Percentiles rank a stretch among this genome's conserved stretches.
These are phyloP conservation scores for Mycosphaerella sp. DNA, from an alignment of 2,329 filamentous ascomycete species.

Conservation along the genomic window DNA sequence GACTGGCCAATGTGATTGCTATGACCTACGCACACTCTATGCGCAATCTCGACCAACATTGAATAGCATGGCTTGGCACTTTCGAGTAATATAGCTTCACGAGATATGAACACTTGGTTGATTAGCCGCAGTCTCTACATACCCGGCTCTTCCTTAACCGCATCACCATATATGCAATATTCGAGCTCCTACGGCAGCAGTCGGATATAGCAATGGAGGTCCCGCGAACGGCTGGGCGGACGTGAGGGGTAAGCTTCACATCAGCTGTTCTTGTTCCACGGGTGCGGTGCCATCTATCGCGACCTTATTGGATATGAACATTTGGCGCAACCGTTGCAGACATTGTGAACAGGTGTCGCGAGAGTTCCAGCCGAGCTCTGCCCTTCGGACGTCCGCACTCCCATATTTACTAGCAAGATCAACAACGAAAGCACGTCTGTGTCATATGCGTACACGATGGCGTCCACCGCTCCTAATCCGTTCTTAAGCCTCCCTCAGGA, in stretches of 20 bases:
- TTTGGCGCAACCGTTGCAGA: neutral
- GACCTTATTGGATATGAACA: neutral
- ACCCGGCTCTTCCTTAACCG: too few relatives aligned
- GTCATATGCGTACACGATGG: neutral
- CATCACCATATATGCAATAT: neutral
- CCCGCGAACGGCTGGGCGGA: neutral
- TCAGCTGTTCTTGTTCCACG: neutral
- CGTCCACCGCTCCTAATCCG: neutral
- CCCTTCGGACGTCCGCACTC: neutral
- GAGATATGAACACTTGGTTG: too few relatives aligned
- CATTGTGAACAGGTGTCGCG: neutral
- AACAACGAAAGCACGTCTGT: neutral
- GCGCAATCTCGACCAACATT: too few relatives aligned
- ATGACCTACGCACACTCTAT: too few relatives aligned
- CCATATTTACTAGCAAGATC: neutral
- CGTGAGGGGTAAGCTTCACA: neutral
- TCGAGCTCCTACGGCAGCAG: neutral
- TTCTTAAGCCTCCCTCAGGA: constrained; percentile 9
- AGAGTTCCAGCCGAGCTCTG: neutral
- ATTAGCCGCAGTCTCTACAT: too few relatives aligned
- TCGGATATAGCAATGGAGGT: neutral
- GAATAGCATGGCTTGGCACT: too few relatives aligned
- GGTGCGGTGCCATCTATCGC: neutral
- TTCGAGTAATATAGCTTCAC: too few relatives aligned
- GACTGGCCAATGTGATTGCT: too few relatives aligned